These are phyloP conservation scores for Tilletiopsis washingtonensis DNA, from an alignment of 1,284 basidiomycete species.

Conservation along the genomic window DNA sequence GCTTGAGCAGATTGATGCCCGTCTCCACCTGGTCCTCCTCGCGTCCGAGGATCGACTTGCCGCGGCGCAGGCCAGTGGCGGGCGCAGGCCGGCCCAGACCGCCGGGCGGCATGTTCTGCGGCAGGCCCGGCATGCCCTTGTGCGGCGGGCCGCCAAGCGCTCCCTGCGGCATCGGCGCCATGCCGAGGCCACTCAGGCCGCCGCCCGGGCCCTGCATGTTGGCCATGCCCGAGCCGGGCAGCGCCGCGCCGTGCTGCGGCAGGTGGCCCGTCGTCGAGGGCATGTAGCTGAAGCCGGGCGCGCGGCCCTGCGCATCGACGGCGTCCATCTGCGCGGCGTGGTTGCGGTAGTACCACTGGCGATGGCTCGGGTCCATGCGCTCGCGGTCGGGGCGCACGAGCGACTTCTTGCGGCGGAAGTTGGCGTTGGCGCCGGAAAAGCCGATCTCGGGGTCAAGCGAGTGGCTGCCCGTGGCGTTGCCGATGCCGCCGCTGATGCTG, in stretches of 20 bases:
- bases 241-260: constrained; percentile 43
- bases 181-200: constrained; percentile 44
- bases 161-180: constrained; percentile 4
- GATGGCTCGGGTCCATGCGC: constrained; percentile 89
- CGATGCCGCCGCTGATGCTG: constrained; percentile 9
- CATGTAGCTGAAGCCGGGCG: constrained; percentile 38
- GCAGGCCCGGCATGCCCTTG: constrained; percentile 1
- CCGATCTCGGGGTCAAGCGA: constrained; percentile 33
- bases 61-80: constrained; percentile 26
- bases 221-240: constrained; percentile 22
- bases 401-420: constrained; percentile 73
- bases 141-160: not conserved
- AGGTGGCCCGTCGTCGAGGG: constrained; percentile 45
- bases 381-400: constrained; percentile 89
- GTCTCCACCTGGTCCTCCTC: constrained; percentile 46
- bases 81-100: constrained; percentile 30
- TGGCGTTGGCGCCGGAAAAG: constrained; percentile 25
- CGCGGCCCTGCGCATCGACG: constrained; percentile 15
- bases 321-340: constrained; percentile 69
- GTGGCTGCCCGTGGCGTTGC: constrained; percentile 5
- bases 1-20: constrained; percentile 45
- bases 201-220: constrained; percentile 39
- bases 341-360: constrained; percentile 88
- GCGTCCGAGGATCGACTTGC: constrained; percentile 44
- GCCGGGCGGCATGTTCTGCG: constrained; percentile 27